Evolutionary conservation across 75 land plant species (phyloP).

Genomic region (Pinus taeda): DNA sequence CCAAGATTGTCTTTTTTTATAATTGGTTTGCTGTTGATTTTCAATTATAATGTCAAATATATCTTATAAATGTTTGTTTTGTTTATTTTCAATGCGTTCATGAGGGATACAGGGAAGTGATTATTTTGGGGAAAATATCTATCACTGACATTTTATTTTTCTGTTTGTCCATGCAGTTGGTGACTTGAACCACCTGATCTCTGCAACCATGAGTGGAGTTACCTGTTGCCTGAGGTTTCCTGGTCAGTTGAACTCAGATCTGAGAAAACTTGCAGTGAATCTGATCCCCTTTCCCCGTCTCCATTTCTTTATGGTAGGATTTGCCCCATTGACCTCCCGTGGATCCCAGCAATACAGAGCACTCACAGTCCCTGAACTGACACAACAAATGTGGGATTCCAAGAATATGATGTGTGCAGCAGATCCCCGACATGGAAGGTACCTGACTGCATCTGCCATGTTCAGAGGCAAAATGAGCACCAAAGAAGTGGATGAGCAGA

Average conservation of each 20-base stretch:
- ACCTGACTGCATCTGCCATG: conserved; percentile 61
- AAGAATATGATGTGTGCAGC: conserved; percentile 52
- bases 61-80: no score
- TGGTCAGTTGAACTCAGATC: conserved; percentile 59
- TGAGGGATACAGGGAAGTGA: background rate
- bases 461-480: conserved; percentile 59
- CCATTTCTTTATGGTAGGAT: conserved; percentile 57
- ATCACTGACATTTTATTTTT: background rate
- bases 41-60: no score
- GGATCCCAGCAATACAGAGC: conserved; percentile 61
- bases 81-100: no score
- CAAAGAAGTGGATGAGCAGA: conserved; percentile 56
- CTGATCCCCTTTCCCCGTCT: conserved; percentile 55
- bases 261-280: conserved; percentile 52
- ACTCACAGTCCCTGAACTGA: conserved; percentile 51
- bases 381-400: conserved; percentile 58
- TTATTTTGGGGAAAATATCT: no score
- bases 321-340: conserved; percentile 52
- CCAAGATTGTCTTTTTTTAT: no score
- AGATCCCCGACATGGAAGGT: conserved; percentile 49
- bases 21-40: no score
- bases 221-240: conserved; percentile 65
- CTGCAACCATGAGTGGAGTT: conserved; percentile 63
- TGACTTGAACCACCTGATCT: conserved; percentile 51
- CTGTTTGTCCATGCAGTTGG: conserved; percentile 21